Percentiles rank a stretch among this genome's conserved stretches.
These are phyloP conservation scores for Aspergillus calidoustus DNA, from an alignment of 2,329 filamentous ascomycete genomes.

Conservation along the genomic window DNA sequence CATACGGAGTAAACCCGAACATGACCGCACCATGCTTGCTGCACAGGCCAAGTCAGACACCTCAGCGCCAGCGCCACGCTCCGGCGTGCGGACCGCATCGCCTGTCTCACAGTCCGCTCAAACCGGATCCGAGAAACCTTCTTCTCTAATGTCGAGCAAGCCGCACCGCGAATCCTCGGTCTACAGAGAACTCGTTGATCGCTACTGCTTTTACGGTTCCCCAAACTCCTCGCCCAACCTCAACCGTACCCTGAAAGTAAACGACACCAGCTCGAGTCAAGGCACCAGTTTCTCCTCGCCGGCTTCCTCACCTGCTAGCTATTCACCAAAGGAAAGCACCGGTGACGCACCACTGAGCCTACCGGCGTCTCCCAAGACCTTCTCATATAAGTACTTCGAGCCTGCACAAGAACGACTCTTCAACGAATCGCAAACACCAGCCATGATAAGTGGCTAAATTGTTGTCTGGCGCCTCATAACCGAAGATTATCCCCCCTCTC, in stretches of 20 bases:
- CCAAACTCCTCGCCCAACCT: conserved; percentile 41
- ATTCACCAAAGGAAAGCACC: conserved; percentile 7
- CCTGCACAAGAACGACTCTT: conserved; percentile 50
- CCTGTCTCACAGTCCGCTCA: conserved; percentile 18
- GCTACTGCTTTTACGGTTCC: conserved; percentile 86
- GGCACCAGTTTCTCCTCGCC: conserved; percentile 23
- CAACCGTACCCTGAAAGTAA: conserved; percentile 3
- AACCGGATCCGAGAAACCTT: conserved; percentile 49
- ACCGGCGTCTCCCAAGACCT: conserved; percentile 40
- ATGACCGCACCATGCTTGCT: conserved; percentile 65
- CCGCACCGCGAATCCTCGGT: conserved; percentile 81
- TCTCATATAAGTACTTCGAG: conserved; percentile 50
- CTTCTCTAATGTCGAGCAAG: conserved; percentile 63
- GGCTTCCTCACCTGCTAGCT: conserved; percentile 29
- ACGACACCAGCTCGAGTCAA: conserved; percentile 8
- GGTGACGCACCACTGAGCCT: conserved; percentile 25
- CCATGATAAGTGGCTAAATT: conserved; percentile 42
- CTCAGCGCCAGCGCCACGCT: conserved; percentile 16
- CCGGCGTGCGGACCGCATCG: neutral
- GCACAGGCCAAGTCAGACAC: conserved; percentile 60
- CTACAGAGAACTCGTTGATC: conserved; percentile 96
- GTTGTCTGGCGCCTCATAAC: neutral
- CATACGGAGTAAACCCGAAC: conserved; percentile 67
- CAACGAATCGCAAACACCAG: conserved; percentile 51
- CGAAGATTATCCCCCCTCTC: neutral